A percentile compares a stretch with the other conserved stretches of the same genome.
Conservation (phyloP, 2,329 filamentous ascomycete genomes). For the Trichophyton benhamiae region DNA sequence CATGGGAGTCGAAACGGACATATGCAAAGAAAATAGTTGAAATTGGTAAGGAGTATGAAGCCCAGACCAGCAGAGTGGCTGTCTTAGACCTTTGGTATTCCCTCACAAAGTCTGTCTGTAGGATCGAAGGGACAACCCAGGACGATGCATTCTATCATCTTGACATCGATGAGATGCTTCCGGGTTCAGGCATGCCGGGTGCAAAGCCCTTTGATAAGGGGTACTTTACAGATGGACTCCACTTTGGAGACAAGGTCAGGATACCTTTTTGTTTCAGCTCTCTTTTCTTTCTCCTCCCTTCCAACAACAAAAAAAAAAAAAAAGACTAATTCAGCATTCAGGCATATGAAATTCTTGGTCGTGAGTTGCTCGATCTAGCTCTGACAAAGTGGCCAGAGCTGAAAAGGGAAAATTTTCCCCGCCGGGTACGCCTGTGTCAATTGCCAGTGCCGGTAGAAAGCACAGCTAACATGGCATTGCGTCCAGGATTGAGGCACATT, state of each 20-base stretch:
- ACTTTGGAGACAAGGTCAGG: constrained; percentile 20
- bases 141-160: constrained; percentile 16
- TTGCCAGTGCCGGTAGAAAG: neutral
- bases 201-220: constrained; percentile 22
- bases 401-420: constrained; percentile 11
- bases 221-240: constrained; percentile 30
- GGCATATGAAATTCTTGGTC: constrained; percentile 14
- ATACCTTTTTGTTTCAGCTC: neutral
- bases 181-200: constrained; percentile 24
- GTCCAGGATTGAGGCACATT: neutral
- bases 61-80: constrained; percentile 21
- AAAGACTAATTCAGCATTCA: neutral
- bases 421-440: constrained; percentile 1
- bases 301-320: neutral
- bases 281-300: neutral
- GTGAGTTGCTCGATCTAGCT: constrained; percentile 12
- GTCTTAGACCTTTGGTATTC: constrained; percentile 26
- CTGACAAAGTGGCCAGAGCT: constrained; percentile 15
- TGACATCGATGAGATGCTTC: constrained; percentile 22
- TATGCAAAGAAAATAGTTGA: constrained; percentile 29
- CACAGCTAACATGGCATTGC: neutral
- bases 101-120: constrained; percentile 17
- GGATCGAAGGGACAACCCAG: constrained; percentile 5
- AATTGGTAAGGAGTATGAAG: constrained; percentile 24
- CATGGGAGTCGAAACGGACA: constrained; percentile 27